Evolutionary conservation across 1,139 yeast species (phyloP).

Genomic region (Geotrichum reessii): DNA sequence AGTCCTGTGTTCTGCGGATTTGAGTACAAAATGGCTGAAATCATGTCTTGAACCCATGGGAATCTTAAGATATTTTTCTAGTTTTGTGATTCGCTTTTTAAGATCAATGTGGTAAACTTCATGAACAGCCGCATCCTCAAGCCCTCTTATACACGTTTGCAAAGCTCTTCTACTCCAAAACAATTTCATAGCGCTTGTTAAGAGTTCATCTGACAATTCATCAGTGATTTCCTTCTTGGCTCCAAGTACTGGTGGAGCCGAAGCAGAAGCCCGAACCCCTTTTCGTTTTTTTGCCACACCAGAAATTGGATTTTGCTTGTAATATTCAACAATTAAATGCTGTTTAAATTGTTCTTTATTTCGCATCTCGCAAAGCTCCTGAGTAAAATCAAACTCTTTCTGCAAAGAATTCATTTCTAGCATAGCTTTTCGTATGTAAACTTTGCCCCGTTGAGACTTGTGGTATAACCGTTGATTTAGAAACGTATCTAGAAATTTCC

Average conservation of each 20-base stretch:
- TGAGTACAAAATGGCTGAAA: constrained; percentile 7
- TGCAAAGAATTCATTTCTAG: constrained; percentile 26
- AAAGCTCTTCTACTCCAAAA: constrained; percentile 26
- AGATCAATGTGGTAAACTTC: constrained; percentile 25
- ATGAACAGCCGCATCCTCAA: constrained; percentile 20
- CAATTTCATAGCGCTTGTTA: constrained; percentile 8
- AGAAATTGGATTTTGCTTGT: constrained; percentile 16
- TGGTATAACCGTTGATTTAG: constrained; percentile 25
- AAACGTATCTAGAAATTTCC: constrained; percentile 25
- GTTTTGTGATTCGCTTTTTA: constrained; percentile 19
- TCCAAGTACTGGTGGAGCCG: not conserved
- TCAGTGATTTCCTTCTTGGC: not conserved
- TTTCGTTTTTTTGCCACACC: constrained; percentile 20
- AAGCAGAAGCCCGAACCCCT: not conserved
- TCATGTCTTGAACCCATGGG: constrained; percentile 13
- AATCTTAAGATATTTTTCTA: constrained; percentile 20
- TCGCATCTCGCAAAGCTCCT: not conserved
- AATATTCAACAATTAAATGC: constrained; percentile 4
- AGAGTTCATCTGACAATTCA: not conserved
- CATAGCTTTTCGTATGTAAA: constrained; percentile 28
- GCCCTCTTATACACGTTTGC: constrained; percentile 28
- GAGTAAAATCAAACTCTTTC: constrained; percentile 6
- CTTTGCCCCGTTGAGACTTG: constrained; percentile 25
- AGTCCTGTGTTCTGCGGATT: constrained; percentile 4
- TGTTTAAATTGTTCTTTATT: constrained; percentile 6